Percentiles rank a stretch among this genome's conserved stretches.
These are phyloP conservation scores for Aspergillus pseudoglaucus DNA, from an alignment of 2,329 filamentous ascomycete genomes.

Conservation along the genomic window DNA sequence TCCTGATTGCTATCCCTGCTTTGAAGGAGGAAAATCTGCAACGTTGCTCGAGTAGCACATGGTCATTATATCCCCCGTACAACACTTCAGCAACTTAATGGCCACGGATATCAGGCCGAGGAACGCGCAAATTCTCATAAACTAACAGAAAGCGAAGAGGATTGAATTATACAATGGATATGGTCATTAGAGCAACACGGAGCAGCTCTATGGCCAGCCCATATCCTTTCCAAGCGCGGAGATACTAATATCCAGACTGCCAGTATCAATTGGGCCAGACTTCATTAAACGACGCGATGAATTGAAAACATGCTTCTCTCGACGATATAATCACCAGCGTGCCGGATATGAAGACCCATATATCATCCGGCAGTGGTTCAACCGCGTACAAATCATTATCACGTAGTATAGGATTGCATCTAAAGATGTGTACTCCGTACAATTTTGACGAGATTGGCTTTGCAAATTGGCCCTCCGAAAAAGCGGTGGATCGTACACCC, in stretches of 20 bases:
- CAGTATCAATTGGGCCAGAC: not conserved
- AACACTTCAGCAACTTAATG: too few species aligned
- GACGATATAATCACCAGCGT: not conserved
- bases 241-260: not conserved
- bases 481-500: too few species aligned
- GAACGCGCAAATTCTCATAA: not conserved
- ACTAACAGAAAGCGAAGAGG: not conserved
- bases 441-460: slow-evolving; percentile 3
- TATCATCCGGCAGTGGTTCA: slow-evolving; percentile 3
- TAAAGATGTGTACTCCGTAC: slow-evolving; percentile 7
- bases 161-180: not conserved
- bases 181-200: not conserved
- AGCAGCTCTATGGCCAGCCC: not conserved
- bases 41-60: too few species aligned
- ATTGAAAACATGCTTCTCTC: not conserved
- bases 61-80: too few species aligned
- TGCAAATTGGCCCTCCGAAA: not conserved
- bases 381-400: slow-evolving; percentile 3
- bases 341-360: not conserved
- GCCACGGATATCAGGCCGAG: not conserved
- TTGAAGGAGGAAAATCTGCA: too few species aligned
- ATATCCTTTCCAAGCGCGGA: not conserved
- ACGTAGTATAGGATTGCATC: slow-evolving; percentile 5
- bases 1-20: too few species aligned
- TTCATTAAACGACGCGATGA: not conserved